phyloP scores from a whole-genome alignment of 2,329 filamentous ascomycete genomes.

The Aspergillus vadensis region DNA sequence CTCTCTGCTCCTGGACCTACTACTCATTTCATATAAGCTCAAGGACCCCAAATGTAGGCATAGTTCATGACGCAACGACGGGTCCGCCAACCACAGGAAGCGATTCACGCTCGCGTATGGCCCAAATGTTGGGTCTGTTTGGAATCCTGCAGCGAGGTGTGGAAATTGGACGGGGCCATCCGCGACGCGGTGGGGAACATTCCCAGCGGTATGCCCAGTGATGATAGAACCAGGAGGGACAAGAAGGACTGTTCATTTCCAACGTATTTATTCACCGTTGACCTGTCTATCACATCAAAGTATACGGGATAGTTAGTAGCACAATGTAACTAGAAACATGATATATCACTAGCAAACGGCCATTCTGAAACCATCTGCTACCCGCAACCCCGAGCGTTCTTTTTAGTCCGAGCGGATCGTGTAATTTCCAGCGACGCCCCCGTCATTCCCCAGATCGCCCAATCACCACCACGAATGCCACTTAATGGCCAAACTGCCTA shows the following conservation, averaged over 20 bases:
- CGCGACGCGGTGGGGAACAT: neutral
- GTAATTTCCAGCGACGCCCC: conserved; percentile 4
- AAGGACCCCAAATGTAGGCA: neutral
- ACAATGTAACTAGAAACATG: neutral
- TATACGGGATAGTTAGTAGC: too few relatives aligned
- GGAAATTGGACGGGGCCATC: conserved; percentile 4
- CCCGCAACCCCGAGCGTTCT: neutral
- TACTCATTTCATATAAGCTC: neutral
- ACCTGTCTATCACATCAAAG: too few relatives aligned
- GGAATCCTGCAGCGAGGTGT: neutral
- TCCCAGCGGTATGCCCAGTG: too few relatives aligned
- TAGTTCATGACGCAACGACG: neutral
- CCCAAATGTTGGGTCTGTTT: neutral
- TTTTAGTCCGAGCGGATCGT: neutral
- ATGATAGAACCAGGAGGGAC: too few relatives aligned
- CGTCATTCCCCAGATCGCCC: neutral
- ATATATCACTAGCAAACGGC: neutral
- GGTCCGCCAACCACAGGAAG: neutral
- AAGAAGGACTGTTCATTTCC: too few relatives aligned
- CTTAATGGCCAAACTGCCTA: neutral
- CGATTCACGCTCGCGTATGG: neutral
- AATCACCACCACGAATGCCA: neutral
- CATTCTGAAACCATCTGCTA: neutral
- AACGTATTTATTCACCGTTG: too few relatives aligned
- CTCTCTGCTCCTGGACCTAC: neutral